Percentiles rank a stretch among this genome's conserved stretches.
Conservation (phyloP, 1,284 basidiomycete genomes). For the Malassezia restricta region DNA sequence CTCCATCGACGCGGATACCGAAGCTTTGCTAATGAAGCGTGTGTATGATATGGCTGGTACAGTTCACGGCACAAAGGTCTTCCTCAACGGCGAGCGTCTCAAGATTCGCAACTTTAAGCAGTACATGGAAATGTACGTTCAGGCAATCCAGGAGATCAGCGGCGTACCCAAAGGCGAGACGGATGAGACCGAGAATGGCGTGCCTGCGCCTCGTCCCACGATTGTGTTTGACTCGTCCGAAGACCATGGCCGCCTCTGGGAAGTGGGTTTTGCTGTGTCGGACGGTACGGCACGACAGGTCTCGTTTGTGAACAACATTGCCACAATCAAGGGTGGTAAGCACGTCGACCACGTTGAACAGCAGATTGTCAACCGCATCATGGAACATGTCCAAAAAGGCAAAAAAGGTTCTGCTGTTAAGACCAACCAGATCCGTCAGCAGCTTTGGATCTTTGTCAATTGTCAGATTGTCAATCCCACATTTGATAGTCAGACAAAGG, state of each 20-base stretch:
- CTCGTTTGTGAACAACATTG: conserved; percentile 95
- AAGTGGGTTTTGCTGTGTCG: conserved; percentile 86
- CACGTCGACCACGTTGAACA: conserved; percentile 80
- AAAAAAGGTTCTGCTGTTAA: conserved; percentile 78
- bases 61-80: conserved; percentile 82
- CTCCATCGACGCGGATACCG: conserved; percentile 77
- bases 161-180: conserved; percentile 22
- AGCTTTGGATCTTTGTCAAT: conserved; percentile 98
- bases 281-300: conserved; percentile 69
- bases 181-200: conserved; percentile 14
- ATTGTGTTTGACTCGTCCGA: conserved; percentile 72
- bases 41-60: conserved; percentile 97
- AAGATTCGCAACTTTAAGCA: conserved; percentile 94
- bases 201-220: conserved; percentile 59
- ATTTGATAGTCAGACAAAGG: conserved; percentile 99
- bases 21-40: conserved; percentile 78
- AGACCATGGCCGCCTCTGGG: conserved; percentile 62
- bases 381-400: conserved; percentile 79
- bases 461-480: conserved; percentile 93
- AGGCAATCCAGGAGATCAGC: conserved; percentile 47
- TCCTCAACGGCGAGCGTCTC: conserved; percentile 77
- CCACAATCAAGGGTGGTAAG: conserved; percentile 91
- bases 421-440: conserved; percentile 82
- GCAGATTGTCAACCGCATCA: conserved; percentile 66
- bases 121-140: conserved; percentile 82